Evolutionary conservation across 176 grass and related monocot species (phyloP).

Genomic region (Elaeis guineensis): DNA sequence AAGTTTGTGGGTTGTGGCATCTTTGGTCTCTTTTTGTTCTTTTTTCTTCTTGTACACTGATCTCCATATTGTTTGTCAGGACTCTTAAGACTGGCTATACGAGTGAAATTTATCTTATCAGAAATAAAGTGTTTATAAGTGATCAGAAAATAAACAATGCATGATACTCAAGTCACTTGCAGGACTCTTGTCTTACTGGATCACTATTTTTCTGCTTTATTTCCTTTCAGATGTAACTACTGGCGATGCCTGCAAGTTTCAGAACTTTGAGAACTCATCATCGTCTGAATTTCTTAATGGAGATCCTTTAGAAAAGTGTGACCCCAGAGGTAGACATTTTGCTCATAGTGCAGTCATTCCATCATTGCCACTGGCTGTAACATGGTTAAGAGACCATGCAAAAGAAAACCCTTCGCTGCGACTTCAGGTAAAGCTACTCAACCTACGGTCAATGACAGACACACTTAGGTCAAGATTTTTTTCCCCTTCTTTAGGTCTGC

Average conservation of each 20-base stretch:
- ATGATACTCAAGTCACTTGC: no score
- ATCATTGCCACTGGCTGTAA: constrained; percentile 9
- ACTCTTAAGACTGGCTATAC: no score
- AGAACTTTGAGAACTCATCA: background rate
- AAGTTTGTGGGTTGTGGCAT: no score
- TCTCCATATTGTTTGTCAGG: no score
- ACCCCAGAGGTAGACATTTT: background rate
- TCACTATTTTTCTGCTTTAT: background rate
- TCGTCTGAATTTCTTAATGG: background rate
- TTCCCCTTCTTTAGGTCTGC: no score
- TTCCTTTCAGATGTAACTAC: background rate
- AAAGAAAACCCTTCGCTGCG: constrained; percentile 8
- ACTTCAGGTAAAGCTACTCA: constrained; percentile 7
- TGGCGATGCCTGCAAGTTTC: background rate
- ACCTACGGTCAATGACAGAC: no score
- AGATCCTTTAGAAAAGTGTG: background rate
- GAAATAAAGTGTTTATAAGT: no score
- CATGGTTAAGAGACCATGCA: constrained; percentile 9
- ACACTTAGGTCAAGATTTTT: no score
- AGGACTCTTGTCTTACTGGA: background rate
- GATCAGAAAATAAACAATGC: no score
- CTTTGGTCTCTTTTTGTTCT: no score
- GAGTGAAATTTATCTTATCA: no score
- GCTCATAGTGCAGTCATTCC: background rate
- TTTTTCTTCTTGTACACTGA: no score